Base-by-base conservation (phyloP, 352 stramenopile genomes). In the Pythium rhizo-oryzae region DNA sequence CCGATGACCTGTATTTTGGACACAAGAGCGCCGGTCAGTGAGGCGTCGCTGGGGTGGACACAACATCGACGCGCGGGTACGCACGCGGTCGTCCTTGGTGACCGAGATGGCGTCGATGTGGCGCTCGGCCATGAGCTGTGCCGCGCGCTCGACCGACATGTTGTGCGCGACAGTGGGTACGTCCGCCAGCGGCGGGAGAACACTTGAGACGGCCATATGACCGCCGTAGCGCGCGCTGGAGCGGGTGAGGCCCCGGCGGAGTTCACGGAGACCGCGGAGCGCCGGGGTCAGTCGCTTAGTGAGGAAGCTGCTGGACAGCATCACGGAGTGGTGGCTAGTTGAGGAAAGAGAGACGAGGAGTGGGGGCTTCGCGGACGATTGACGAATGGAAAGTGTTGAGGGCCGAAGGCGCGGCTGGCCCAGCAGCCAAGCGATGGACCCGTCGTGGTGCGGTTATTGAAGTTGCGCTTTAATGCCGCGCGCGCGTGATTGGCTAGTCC, bases 71-170 rank as follows among this genome's bases (percentile, higher is more conserved):
- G n/a, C 43, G 16, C 11, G 24, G 11, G 4, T n/a, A 47, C 60
- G 18, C 55, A 80, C 76, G 43, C 69, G 71, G 28, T 76, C 65
- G 55, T 80, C 49, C 64, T 79, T 79, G 30, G 75, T 73, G 12
- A 83, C 65, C 8, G 76, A 66, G 16, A 83, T 35, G 7, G 76
- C 76, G 24, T 75, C 67, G 11, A 83, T 46, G 52, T 83, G 76
- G 30, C 50, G 59, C 62, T 80, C 58, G 2, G 65, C 69, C 76
- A 83, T 83, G 44, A 83, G 49, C 64, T 83, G 57, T 2, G 67
- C 70, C 1, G 76, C 73, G 4, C 60, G 62, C 53, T 83, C 67
- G 19, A 75, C 71, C 1, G 76, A 73, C 73, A 77, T 77, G 58
- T 73, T 67, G 46, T 80, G 62, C 35, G 78, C 76, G 0, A 74